Evolutionary conservation across 768 basidiomycete species (phyloP).

Genomic region (Psilocybe azurescens): DNA sequence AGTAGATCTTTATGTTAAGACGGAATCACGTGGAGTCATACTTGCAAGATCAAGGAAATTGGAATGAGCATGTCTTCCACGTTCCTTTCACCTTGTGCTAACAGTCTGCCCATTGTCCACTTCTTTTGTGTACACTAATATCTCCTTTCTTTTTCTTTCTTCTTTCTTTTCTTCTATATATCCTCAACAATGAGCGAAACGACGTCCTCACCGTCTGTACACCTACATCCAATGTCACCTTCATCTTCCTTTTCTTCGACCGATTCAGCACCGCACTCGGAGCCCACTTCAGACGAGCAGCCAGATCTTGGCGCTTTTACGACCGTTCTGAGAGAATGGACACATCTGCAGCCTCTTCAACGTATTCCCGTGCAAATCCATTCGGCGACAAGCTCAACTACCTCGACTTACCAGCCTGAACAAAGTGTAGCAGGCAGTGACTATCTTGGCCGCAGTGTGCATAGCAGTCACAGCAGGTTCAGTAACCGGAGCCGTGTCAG

Average conservation of each 20-base stretch:
- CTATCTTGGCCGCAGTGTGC: conserved; percentile 10
- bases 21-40: neutral
- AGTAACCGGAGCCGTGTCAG: conserved; percentile 18
- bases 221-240: conserved; percentile 28
- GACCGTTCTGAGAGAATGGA: conserved; percentile 70
- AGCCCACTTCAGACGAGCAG: conserved; percentile 63
- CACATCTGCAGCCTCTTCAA: conserved; percentile 54
- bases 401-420: conserved; percentile 29
- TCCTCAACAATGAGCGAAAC: conserved; percentile 29
- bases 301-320: conserved; percentile 79
- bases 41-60: neutral
- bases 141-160: conserved; percentile 14
- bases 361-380: conserved; percentile 37
- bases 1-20: neutral
- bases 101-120: neutral
- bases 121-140: neutral
- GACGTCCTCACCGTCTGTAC: conserved; percentile 28
- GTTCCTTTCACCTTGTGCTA: neutral
- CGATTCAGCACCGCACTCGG: conserved; percentile 38
- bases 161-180: conserved; percentile 11
- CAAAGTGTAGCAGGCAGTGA: conserved; percentile 27
- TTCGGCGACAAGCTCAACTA: conserved; percentile 30
- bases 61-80: neutral
- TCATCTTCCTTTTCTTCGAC: conserved; percentile 30
- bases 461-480: conserved; percentile 18